Base-by-base conservation (phyloP, 148 eudicot species). In the Fagopyrum tataricum region DNA sequence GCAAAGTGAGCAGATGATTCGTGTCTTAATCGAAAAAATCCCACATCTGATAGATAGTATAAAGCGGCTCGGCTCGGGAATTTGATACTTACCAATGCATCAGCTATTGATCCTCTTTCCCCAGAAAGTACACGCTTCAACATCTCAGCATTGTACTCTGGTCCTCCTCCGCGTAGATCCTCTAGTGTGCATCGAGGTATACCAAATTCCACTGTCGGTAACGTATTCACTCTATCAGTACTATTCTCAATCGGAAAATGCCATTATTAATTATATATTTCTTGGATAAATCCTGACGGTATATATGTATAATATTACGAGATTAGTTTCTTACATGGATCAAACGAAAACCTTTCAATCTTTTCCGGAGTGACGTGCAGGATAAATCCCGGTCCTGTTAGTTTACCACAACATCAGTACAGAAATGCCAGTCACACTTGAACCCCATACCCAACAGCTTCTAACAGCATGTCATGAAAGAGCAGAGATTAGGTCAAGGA, bases 181-280 rank as follows among this genome's bases (percentile, higher is more conserved):
- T 84, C 86, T 55, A 96, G 52, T 24, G 90, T 86, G 82, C 99
- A 96, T 15, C 99, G 91, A 69, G 92, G 96, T 67, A 92, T 96
- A 61, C 96, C 96, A 71, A 90, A 96, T 4, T 96, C 96, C 97
- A 92, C 99, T 96, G 73, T 31, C 72, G 76, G 62, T 42, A 82
- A 6, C 46, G 72, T 52, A 44, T n/a, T 11, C 31, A 70, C 52
- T 18, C 6, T 9, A 20, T 70, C 72, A 70, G 18, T 70, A 68
- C 20, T 14, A 4, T 39, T 37, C 44, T 67, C 71, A 39, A 14
- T 42, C 43, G 39, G 14, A 4, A 14, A 67, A 39, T 15, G 71
- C 39, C 46, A n/a, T 13, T 3, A 9, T 9, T 39, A 21, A 21
- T 11, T 53, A 53, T 17, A 53, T 53, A 53, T 18, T 56, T 21